These are phyloP conservation scores for Arachis monticola DNA, from an alignment of 331 rosid species.

Conservation along the genomic window DNA sequence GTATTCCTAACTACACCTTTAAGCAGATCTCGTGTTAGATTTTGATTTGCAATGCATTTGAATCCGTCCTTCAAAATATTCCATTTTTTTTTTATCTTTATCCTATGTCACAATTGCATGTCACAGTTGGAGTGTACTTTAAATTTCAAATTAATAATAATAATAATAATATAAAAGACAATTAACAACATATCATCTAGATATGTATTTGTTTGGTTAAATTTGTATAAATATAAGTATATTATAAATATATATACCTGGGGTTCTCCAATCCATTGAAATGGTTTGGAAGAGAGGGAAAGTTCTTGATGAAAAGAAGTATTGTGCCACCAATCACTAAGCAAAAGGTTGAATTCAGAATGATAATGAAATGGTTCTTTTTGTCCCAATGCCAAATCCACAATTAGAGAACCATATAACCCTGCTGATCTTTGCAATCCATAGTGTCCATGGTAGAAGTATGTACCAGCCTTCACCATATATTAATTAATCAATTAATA, in stretches of 20 bases:
- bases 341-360: conserved; percentile 58
- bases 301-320: conserved; percentile 52
- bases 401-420: conserved; percentile 73
- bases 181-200: no score
- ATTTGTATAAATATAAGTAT: no score
- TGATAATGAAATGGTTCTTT: conserved; percentile 68
- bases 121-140: neutral
- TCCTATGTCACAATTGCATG: neutral
- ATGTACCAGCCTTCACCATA: conserved; percentile 66
- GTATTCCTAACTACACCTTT: neutral
- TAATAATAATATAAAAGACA: no score
- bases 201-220: no score
- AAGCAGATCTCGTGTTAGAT: neutral
- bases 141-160: no score
- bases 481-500: no score
- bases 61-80: conserved; percentile 3
- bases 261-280: conserved; percentile 76
- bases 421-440: conserved; percentile 85
- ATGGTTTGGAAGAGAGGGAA: conserved; percentile 62
- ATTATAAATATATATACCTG: conserved; percentile 49
- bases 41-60: neutral
- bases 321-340: conserved; percentile 86
- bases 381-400: conserved; percentile 52
- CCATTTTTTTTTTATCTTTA: neutral
- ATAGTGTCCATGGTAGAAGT: conserved; percentile 72